These are phyloP conservation scores for Yarrowia divulgata DNA, from an alignment of 805 yeast genomes.

Conservation along the genomic window DNA sequence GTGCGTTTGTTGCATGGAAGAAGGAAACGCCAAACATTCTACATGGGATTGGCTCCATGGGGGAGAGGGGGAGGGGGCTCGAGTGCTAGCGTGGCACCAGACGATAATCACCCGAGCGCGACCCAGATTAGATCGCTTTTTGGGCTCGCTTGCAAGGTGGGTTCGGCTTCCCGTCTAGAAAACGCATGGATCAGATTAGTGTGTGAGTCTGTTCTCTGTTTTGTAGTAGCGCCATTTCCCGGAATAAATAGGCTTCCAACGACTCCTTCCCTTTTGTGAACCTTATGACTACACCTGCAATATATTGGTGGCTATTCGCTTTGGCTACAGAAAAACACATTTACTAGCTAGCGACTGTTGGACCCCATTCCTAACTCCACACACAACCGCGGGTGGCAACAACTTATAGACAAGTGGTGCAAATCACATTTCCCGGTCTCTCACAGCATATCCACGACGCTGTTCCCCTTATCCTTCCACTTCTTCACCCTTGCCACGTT, in stretches of 20 bases:
- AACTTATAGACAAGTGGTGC: constrained; percentile 12
- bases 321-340: neutral
- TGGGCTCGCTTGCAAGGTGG: neutral
- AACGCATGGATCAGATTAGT: constrained; percentile 16
- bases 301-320: constrained; percentile 38
- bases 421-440: neutral
- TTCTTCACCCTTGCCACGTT: neutral
- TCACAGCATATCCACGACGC: neutral
- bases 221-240: constrained; percentile 21
- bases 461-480: neutral
- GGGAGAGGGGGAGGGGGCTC: neutral
- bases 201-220: neutral
- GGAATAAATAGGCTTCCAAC: constrained; percentile 29
- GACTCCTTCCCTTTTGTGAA: constrained; percentile 34
- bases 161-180: neutral
- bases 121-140: constrained; percentile 1
- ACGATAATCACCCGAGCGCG: too few relatives aligned
- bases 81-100: constrained; percentile 1
- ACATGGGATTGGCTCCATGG: neutral
- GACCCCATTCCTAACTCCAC: neutral
- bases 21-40: constrained; percentile 11
- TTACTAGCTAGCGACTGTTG: constrained; percentile 2
- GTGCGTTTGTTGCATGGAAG: constrained; percentile 20
- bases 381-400: constrained; percentile 16
- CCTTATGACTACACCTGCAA: constrained; percentile 30